A percentile compares a stretch with the other conserved stretches of the same genome.
Conservation (phyloP, 2,329 filamentous ascomycete species). For the Sporothrix dimorphospora region DNA sequence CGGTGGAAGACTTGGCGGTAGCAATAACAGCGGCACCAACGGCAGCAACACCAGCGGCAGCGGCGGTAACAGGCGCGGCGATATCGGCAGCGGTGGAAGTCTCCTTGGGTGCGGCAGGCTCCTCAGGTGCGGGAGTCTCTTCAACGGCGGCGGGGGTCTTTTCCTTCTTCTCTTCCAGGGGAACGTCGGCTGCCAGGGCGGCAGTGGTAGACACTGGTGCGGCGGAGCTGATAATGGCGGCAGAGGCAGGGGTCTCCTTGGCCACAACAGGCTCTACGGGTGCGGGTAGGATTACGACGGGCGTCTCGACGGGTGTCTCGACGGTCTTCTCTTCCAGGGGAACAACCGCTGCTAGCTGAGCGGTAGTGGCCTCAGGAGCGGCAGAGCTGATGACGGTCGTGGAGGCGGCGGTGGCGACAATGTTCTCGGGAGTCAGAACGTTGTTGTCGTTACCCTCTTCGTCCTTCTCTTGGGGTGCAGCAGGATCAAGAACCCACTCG, state of each 20-base stretch:
- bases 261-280: constrained; percentile 1
- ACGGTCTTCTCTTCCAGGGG: constrained; percentile 55
- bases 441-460: constrained; percentile 88
- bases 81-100: constrained; percentile 12
- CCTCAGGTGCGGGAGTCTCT: too few species aligned
- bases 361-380: constrained; percentile 1
- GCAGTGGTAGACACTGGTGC: constrained; percentile 22
- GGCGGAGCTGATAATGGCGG: constrained; percentile 37
- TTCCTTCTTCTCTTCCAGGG: constrained; percentile 53
- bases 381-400: constrained; percentile 38
- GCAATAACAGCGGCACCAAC: constrained; percentile 26
- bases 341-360: constrained; percentile 49
- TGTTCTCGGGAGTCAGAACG: constrained; percentile 76
- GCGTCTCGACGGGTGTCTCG: not conserved
- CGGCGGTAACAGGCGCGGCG: constrained; percentile 2
- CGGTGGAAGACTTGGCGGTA: constrained; percentile 25
- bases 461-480: constrained; percentile 81
- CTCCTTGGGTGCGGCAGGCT: constrained; percentile 19
- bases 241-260: constrained; percentile 50
- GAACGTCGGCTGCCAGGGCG: constrained; percentile 52
- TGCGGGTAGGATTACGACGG: not conserved
- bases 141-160: not conserved
- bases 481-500: constrained; percentile 81
- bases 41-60: constrained; percentile 19
- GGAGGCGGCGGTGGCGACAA: constrained; percentile 55